Conservation (phyloP, 352 stramenopile species). For the Plasmopara viticola region DNA sequence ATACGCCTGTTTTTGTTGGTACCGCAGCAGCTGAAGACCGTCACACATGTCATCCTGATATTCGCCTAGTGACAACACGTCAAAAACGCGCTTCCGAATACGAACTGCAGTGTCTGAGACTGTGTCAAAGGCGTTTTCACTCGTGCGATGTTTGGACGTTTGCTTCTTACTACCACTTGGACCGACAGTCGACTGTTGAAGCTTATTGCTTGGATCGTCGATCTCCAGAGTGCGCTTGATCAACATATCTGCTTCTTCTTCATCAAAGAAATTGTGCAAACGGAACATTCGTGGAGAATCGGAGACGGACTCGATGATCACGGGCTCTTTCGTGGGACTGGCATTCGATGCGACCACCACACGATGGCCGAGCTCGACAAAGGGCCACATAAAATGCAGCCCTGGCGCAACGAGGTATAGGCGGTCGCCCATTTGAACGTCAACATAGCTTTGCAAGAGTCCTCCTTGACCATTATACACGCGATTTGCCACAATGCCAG, state of each 20-base stretch:
- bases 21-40: slow-evolving; percentile 93
- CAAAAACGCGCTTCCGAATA: slow-evolving; percentile 85
- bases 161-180: slow-evolving; percentile 48
- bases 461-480: slow-evolving; percentile 66
- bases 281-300: slow-evolving; percentile 82
- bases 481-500: slow-evolving; percentile 45
- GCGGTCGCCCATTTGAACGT: slow-evolving; percentile 47
- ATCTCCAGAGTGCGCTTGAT: slow-evolving; percentile 79
- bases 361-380: slow-evolving; percentile 71
- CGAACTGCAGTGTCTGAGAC: slow-evolving; percentile 58
- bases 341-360: slow-evolving; percentile 45
- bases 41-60: slow-evolving; percentile 91
- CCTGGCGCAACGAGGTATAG: slow-evolving; percentile 71
- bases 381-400: slow-evolving; percentile 73
- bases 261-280: slow-evolving; percentile 84
- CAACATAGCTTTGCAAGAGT: slow-evolving; percentile 41
- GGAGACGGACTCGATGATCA: slow-evolving; percentile 71
- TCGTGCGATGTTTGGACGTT: slow-evolving; percentile 70
- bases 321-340: slow-evolving; percentile 48
- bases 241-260: slow-evolving; percentile 71
- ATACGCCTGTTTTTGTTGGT: slow-evolving; percentile 94
- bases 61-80: slow-evolving; percentile 84
- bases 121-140: slow-evolving; percentile 86
- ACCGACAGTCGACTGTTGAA: slow-evolving; percentile 76
- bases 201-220: slow-evolving; percentile 70